These are phyloP conservation scores for Cutaneotrichosporon cutaneum DNA, from an alignment of 1,284 basidiomycete genomes.

Conservation along the genomic window DNA sequence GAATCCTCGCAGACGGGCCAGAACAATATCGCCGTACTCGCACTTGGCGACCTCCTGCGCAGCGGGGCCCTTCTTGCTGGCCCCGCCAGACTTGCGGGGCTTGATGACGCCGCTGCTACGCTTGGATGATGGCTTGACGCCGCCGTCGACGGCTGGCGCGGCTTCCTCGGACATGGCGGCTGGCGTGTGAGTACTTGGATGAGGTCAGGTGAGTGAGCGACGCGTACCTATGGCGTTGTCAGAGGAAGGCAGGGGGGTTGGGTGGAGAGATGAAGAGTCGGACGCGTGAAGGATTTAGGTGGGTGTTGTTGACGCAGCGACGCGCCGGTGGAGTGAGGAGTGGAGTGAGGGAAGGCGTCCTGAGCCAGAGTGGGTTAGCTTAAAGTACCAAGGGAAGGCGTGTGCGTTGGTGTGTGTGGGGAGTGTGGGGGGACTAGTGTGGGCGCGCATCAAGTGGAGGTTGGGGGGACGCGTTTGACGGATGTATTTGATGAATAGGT, in stretches of 20 bases:
- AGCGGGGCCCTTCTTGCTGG: constrained; percentile 14
- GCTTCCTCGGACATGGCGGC: constrained; percentile 26
- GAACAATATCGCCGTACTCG: constrained; percentile 73
- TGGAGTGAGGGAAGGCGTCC: not conserved
- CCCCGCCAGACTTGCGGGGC: constrained; percentile 39
- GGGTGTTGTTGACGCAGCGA: constrained; percentile 10
- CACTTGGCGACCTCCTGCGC: constrained; percentile 50
- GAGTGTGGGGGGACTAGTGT: not conserved
- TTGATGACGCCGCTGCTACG: constrained; percentile 33
- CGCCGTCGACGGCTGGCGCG: constrained; percentile 13
- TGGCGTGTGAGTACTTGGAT: not conserved
- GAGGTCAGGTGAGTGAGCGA: constrained; percentile 3
- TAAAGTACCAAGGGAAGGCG: not conserved
- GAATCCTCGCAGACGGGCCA: constrained; percentile 89
- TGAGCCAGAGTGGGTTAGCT: not conserved
- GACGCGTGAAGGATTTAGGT: constrained; percentile 3
- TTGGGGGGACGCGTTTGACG: not conserved
- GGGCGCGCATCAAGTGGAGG: not conserved
- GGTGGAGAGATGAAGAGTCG: not conserved
- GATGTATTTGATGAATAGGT: constrained; percentile 6
- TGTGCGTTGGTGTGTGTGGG: not conserved
- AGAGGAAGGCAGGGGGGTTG: not conserved
- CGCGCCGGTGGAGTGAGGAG: constrained; percentile 10
- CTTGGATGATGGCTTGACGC: constrained; percentile 41
- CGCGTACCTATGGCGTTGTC: constrained; percentile 7